Base-by-base conservation (phyloP, 768 basidiomycete genomes). In the Macrolepiota fuliginosa region DNA sequence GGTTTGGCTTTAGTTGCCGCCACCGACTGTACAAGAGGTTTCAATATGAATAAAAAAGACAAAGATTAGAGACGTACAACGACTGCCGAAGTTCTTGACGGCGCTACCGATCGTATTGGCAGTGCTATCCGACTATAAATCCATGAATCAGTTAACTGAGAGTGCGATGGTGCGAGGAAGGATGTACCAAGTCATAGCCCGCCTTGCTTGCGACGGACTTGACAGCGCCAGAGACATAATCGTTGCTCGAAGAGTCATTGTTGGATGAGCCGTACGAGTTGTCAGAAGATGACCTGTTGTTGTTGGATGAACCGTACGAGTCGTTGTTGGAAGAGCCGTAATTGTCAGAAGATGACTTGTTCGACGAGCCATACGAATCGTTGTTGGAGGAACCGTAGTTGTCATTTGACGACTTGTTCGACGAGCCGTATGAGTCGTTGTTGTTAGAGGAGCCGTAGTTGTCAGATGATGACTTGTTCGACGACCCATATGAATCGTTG, bases 101-200 rank as follows among this genome's bases (percentile, higher is more conserved):
- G 71, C 73, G 3, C 71, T 64, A 10, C 76, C 74, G 47, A 81
- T 74, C 67, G 73, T 75, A 22, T 71, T 32, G 11, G 76, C 76
- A 6, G 79, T 82, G 4, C 54, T 1, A 9, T 76, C 68, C 56
- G 76, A 73, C 79, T 80, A 61, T 39, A 17, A 47, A n/a, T 13
- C 4, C 32, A 22, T 57, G n/a, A 7, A 32, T 42, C 27, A 49
- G 40, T n/a, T n/a, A n/a, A 39, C 29, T 36, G 36, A 22, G 25
- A 27, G 10, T 2, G 4, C 1, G 46, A 11, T n/a, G n/a, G 12
- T 2, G 22, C n/a, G 55, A 49, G 19, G 58, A 40, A 27, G 53
- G 27, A 58, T 39, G 39, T 50, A 63, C 62, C 3, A 64, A 0
- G 32, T 56, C 50, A 22, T 64, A 65, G 32, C 62, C 64, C 11